Evolutionary conservation across 2,329 filamentous ascomycete genomes (phyloP), one percentile per base, ranked within the genome.

Genomic region (Alternaria sp.): DNA sequence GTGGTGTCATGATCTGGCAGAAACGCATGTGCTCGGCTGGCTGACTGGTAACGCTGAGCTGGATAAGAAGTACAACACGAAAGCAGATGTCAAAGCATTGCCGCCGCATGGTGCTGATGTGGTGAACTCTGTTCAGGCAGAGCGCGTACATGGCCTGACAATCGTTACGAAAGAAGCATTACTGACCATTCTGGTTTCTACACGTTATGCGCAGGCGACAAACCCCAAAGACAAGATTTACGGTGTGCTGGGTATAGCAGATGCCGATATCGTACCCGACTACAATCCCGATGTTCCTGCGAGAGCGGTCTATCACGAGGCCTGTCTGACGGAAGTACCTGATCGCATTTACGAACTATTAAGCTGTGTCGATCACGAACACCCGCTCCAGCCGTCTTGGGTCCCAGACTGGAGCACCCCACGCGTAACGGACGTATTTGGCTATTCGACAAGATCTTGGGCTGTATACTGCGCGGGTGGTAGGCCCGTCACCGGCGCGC

Each of bases 141-240:
- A 66, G 44, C 69, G 70, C 28, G 7, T 62, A 3, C 56, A 62
- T 2, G 45, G 47, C 43, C 26, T 49, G 43, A 52, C 26, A 13
- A 19, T 60, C 36, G 40, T 45, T n/a, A 19, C 49, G 17, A 57
- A 55, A n/a, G 44, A 53, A 51, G 61, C 51, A 26, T 57, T 69
- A 7, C 44, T 72, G 1, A 61, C 62, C 2, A 57, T 51, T 12
- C 59, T 75, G 9, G 69, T 72, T 12, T 58, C 54, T 4, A 68
- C 72, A 12, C 62, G 73, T n/a, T 74, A 73, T 46, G 73, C 73
- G 1, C 57, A 63, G 7, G 71, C 70, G n/a, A 63, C 57, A 6
- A 57, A 71, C 5, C 57, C 67, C 10, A 74, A 73, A 36, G 73
- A 75, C 54, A 75, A 75, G 51, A 65, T 72, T 1, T 75, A 73